Evolutionary conservation across 2,329 filamentous ascomycete genomes (phyloP).

Genomic region (Scleromitrula shiraiana): DNA sequence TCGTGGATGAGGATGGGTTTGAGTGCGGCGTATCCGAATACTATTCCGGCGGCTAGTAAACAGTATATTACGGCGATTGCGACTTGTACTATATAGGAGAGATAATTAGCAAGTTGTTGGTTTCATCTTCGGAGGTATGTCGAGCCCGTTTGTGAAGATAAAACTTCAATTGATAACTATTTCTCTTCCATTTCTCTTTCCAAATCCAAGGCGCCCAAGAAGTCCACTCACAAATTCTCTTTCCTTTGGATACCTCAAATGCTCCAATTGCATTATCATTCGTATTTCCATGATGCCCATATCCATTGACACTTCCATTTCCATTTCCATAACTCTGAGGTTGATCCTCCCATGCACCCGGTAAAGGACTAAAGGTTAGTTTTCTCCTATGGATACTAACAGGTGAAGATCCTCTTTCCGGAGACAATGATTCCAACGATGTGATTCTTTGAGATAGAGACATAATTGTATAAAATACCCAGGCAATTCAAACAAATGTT

Average conservation of each 20-base stretch:
- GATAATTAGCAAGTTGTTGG: slow-evolving; percentile 2
- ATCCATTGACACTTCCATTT: too few relatives aligned
- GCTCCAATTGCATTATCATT: slow-evolving; percentile 26
- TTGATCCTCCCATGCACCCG: slow-evolving; percentile 14
- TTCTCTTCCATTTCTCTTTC: background rate
- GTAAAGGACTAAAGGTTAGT: slow-evolving; percentile 22
- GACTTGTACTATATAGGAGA: slow-evolving; percentile 52
- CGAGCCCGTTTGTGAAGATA: background rate
- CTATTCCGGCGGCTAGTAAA: slow-evolving; percentile 67
- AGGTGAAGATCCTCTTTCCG: slow-evolving; percentile 16
- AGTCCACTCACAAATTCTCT: slow-evolving; percentile 28
- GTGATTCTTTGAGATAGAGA: slow-evolving; percentile 20
- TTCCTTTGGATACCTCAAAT: slow-evolving; percentile 32
- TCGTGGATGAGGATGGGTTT: slow-evolving; percentile 72
- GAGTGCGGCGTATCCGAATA: slow-evolving; percentile 79
- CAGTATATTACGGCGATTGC: slow-evolving; percentile 61
- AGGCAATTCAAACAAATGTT: background rate
- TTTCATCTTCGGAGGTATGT: too few relatives aligned
- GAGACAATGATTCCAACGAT: slow-evolving; percentile 19
- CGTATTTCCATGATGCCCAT: background rate
- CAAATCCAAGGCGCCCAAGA: background rate
- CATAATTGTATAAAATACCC: slow-evolving; percentile 8
- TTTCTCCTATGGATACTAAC: slow-evolving; percentile 12
- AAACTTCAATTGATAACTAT: background rate
- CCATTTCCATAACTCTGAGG: too few relatives aligned